A percentile compares a stretch with the other conserved stretches of the same genome.
phyloP scores from a whole-genome alignment of 805 yeast species.

The Ogataea sp. region DNA sequence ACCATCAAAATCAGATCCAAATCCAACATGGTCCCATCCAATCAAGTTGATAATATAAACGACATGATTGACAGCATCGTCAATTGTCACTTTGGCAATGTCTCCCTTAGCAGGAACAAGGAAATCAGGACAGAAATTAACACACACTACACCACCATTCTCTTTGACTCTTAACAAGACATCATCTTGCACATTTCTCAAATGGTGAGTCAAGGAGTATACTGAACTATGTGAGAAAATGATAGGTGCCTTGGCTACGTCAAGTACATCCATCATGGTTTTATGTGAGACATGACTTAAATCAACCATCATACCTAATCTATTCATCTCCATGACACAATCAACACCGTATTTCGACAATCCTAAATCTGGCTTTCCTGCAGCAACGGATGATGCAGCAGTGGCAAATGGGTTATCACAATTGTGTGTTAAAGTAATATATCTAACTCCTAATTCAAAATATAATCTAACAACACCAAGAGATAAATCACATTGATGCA shows the following conservation, averaged over 20 bases:
- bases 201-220: constrained; percentile 30
- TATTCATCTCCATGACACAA: constrained; percentile 40
- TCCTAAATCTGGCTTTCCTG: constrained; percentile 38
- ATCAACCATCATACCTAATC: constrained; percentile 47
- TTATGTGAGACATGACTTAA: constrained; percentile 39
- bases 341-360: constrained; percentile 31
- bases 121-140: constrained; percentile 38
- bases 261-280: constrained; percentile 38
- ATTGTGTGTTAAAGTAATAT: constrained; percentile 43
- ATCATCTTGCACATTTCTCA: constrained; percentile 41
- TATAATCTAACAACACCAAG: constrained; percentile 39
- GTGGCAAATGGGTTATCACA: constrained; percentile 50
- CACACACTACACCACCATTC: constrained; percentile 40
- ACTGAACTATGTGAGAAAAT: constrained; percentile 44
- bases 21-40: constrained; percentile 46
- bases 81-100: constrained; percentile 27
- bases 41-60: constrained; percentile 32
- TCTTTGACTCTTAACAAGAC: constrained; percentile 29
- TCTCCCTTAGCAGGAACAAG: constrained; percentile 12
- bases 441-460: constrained; percentile 39
- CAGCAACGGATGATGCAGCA: constrained; percentile 37
- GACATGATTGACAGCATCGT: constrained; percentile 40
- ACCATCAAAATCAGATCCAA: constrained; percentile 50
- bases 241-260: constrained; percentile 35
- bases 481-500: constrained; percentile 41